These are phyloP conservation scores for Erucastrum elatum DNA, from an alignment of 345 rosid species.

Conservation along the genomic window DNA sequence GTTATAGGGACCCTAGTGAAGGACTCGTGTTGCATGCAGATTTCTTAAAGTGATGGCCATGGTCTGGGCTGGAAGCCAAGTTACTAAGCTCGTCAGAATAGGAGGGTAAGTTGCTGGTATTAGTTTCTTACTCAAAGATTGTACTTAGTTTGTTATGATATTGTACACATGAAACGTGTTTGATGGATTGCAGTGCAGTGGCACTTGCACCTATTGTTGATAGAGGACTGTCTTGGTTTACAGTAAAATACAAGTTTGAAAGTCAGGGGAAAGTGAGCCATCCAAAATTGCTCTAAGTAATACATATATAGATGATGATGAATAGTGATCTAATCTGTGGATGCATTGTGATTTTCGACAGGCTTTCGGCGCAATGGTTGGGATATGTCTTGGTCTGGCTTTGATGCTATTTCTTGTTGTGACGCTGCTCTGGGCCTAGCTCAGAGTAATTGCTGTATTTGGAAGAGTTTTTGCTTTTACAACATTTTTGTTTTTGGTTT, in stretches of 20 bases:
- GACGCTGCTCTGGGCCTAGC: slow-evolving; percentile 67
- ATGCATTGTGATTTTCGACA: slow-evolving; percentile 33
- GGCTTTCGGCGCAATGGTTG: slow-evolving; percentile 70
- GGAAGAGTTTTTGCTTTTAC: slow-evolving; percentile 15
- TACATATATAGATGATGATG: neutral
- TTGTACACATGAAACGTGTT: neutral
- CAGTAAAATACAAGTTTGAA: slow-evolving; percentile 62
- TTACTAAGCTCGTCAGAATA: slow-evolving; percentile 78
- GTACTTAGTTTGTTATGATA: neutral
- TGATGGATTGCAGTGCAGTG: slow-evolving; percentile 64
- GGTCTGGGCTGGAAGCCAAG: slow-evolving; percentile 99
- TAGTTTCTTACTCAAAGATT: neutral
- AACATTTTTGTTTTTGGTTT: neutral
- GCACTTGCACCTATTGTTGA: slow-evolving; percentile 91
- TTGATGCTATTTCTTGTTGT: slow-evolving; percentile 56
- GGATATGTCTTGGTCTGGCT: slow-evolving; percentile 80
- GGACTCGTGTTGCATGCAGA: slow-evolving; percentile 46
- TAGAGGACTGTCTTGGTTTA: slow-evolving; percentile 81
- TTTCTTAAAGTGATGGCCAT: slow-evolving; percentile 89
- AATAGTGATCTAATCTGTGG: neutral
- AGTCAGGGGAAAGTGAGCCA: slow-evolving; percentile 69
- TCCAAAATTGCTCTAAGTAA: neutral
- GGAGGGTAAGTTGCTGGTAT: slow-evolving; percentile 70
- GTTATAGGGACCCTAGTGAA: slow-evolving; percentile 20
- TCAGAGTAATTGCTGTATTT: slow-evolving; percentile 5